Evolutionary conservation across 2,329 filamentous ascomycete species (phyloP), one percentile per base, ranked within the genome.

Genomic region (Oidium heveae): DNA sequence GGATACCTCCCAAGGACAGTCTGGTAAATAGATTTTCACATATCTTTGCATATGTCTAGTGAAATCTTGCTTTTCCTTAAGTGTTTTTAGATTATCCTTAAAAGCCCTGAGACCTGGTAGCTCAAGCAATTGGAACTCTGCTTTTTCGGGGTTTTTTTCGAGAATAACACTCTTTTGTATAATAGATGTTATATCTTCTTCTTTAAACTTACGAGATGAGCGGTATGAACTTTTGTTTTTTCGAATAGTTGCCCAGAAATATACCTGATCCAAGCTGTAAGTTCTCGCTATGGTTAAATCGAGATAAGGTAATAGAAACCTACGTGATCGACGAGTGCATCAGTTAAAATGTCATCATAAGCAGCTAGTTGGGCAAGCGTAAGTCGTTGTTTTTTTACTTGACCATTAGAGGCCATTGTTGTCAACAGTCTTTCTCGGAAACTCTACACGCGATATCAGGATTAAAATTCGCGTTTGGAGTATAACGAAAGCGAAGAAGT

Each of bases 291-390:
- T 16, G 24, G 28, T 24, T 2, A 12, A 12, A 46, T 10, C 34
- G 41, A 34, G 39, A 51, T 20, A 46, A 15, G 20, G 20, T 33
- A 47, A 57, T 13, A 54, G 54, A n/a, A 12, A 75, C 84, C 69
- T 75, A 95, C 89, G 70, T 89, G 86, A 69, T 98, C 91, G 57
- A 98, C 81, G 54, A 98, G 79, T 61, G 86, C 84, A 74, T 98
- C 91, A 8, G 91, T 98, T 58, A 94, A 73, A 59, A 96, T 81
- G 68, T 98, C 91, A 70, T 98, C 91, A 71, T 96, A 96, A 52
- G 83, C 82, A 34, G 87, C 83, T 63, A 98, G 72, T 72, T 94
- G 88, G 57, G 82, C 80, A 61, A 96, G 73, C 8, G 87, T 94
- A 62, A 98, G 74, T 58, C 79, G 78, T 65, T 83, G 79, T 70